A percentile compares a stretch with the other conserved stretches of the same genome.
These are phyloP conservation scores for Rhododendron williamsianum DNA, from an alignment of 148 eudicot species.

Conservation along the genomic window DNA sequence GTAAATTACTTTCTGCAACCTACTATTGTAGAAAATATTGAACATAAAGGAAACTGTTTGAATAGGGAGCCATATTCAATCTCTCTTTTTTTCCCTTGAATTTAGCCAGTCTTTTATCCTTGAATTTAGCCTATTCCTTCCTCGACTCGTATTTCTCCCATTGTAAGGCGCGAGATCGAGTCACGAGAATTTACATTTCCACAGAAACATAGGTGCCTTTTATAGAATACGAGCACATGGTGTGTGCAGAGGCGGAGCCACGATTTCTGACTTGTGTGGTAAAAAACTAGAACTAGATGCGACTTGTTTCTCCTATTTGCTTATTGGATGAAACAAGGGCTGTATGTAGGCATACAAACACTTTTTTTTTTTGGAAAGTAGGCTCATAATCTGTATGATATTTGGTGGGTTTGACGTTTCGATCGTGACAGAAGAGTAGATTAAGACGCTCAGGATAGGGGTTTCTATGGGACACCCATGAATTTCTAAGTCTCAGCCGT, in stretches of 20 bases:
- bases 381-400: background rate
- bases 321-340: background rate
- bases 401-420: background rate
- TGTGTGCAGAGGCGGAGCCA: background rate
- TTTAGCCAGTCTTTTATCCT: no score
- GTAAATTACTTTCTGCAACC: background rate
- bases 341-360: background rate
- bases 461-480: background rate
- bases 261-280: background rate
- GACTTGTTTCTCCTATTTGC: background rate
- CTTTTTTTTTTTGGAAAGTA: background rate
- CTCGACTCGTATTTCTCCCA: background rate
- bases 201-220: background rate
- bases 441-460: background rate
- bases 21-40: background rate
- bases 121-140: background rate
- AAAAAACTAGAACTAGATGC: background rate
- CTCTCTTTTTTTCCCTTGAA: background rate
- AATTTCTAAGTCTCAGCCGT: background rate
- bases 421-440: background rate
- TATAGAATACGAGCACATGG: background rate
- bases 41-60: background rate
- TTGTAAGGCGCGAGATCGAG: background rate
- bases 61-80: background rate
- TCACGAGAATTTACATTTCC: background rate